Evolutionary conservation across 306 rosid species (phyloP), one percentile per base, ranked within the genome.

Genomic region (Prunus mira): DNA sequence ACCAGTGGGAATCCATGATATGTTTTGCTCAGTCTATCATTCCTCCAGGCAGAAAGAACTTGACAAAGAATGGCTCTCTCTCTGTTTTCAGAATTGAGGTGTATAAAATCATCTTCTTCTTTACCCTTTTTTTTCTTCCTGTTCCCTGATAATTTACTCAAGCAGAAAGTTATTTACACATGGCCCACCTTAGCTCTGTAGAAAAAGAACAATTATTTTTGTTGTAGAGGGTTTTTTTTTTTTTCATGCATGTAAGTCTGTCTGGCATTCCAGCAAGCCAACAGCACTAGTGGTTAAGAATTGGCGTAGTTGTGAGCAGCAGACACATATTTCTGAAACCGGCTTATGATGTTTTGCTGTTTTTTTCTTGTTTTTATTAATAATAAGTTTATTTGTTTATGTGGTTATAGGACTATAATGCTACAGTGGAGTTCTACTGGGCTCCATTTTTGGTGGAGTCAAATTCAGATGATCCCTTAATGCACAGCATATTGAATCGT

Each of bases 1-100:
- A 95, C 81, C 99, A 95, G 67, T 95, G 99, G 99, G 99, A 95
- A 82, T 95, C 99, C n/a, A 89, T 95, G 97, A 81, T 95, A 71
- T 95, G 97, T 79, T 61, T 95, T 72, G 95, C 83, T 75, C 99
- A 95, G 66, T 90, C 97, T 66, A 82, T 18, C n/a, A 61, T 85
- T 68, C 97, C 97, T 62, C 87, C 80, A 1, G 92, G 89, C 24
- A 88, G 82, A 67, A 95, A 89, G 81, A 88, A 86, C 79, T 86
- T 90, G 85, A 69, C 72, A 84, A 90, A 74, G 78, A 65, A 76
- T 78, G 99, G 97, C 63, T 89, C 99, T 64, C 93, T 92, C 58
- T 64, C 93, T 15, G 65, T 84, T 71, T 92, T 95, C 85, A 88
- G 69, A 86, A 77, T 95, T 69, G 87, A 95, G 93, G 98, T 95